These are phyloP conservation scores for Pseudonitzschia delicatissima DNA, from an alignment of 108 stramenopile genomes.

Conservation along the genomic window DNA sequence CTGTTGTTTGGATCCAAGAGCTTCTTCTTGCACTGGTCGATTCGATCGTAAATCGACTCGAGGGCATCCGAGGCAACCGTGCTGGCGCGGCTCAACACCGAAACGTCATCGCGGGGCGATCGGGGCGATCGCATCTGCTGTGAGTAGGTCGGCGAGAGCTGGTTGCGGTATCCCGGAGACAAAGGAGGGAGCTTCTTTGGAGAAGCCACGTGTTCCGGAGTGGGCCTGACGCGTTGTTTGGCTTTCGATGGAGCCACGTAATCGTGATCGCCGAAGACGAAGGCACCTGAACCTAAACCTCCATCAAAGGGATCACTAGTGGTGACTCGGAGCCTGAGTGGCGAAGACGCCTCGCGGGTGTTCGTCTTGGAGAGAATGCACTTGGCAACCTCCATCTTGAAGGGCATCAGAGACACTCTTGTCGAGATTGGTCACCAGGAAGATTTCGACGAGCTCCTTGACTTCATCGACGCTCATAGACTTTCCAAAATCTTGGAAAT, in stretches of 20 bases:
- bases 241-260: background rate
- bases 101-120: conserved; percentile 9
- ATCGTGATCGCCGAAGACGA: conserved; percentile 2
- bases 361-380: conserved; percentile 1
- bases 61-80: conserved; percentile 47
- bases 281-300: background rate
- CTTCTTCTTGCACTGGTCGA: conserved; percentile 38
- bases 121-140: too few relatives aligned
- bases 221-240: too few relatives aligned
- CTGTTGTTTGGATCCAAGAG: conserved; percentile 20
- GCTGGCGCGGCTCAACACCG: conserved; percentile 27
- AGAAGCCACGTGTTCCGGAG: too few relatives aligned
- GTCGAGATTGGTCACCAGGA: conserved; percentile 16
- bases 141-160: conserved; percentile 8
- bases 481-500: background rate
- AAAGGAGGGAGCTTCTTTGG: too few relatives aligned
- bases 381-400: conserved; percentile 11
- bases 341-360: background rate
- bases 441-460: conserved; percentile 28
- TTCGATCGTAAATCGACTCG: conserved; percentile 41
- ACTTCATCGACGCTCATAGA: conserved; percentile 19
- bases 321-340: background rate
- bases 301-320: too few relatives aligned
- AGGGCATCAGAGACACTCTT: conserved; percentile 8
- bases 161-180: conserved; percentile 5